Conservation (phyloP, 768 basidiomycete genomes). For the Suillus placidus region DNA sequence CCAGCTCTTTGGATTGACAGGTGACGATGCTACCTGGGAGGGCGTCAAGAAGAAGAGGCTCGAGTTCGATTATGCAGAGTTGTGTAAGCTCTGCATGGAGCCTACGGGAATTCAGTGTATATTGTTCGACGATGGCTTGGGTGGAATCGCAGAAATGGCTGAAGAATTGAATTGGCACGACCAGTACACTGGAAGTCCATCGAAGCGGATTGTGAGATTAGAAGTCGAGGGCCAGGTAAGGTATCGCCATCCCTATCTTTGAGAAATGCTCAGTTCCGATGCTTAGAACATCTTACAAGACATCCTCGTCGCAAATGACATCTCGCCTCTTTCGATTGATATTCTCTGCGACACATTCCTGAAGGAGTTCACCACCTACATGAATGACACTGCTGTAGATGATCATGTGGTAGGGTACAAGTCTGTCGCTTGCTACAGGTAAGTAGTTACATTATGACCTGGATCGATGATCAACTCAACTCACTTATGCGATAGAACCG, state of each 20-base stretch:
- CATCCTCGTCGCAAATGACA: constrained; percentile 23
- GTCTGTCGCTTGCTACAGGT: constrained; percentile 71
- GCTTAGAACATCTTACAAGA: constrained; percentile 21
- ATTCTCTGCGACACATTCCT: constrained; percentile 33
- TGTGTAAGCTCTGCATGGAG: constrained; percentile 60
- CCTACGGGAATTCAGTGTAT: constrained; percentile 65
- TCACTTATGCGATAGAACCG: constrained; percentile 46
- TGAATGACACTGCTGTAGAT: constrained; percentile 45
- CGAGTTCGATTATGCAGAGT: constrained; percentile 50
- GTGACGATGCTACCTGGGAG: constrained; percentile 52
- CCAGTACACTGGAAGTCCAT: constrained; percentile 51
- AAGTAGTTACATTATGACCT: neutral
- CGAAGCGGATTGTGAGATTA: constrained; percentile 67
- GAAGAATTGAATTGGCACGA: constrained; percentile 66
- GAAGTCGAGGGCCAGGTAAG: constrained; percentile 74
- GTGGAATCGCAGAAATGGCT: constrained; percentile 46
- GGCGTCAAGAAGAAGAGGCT: constrained; percentile 52
- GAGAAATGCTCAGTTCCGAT: constrained; percentile 3
- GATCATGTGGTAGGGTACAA: constrained; percentile 68
- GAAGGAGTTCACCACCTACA: constrained; percentile 35
- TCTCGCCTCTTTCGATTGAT: constrained; percentile 12
- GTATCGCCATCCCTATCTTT: constrained; percentile 1
- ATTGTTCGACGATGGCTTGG: constrained; percentile 75
- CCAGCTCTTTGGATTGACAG: constrained; percentile 47
- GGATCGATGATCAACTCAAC: neutral